These are phyloP conservation scores for Wickerhamiella musiphila DNA, from an alignment of 805 yeast species.

Conservation along the genomic window DNA sequence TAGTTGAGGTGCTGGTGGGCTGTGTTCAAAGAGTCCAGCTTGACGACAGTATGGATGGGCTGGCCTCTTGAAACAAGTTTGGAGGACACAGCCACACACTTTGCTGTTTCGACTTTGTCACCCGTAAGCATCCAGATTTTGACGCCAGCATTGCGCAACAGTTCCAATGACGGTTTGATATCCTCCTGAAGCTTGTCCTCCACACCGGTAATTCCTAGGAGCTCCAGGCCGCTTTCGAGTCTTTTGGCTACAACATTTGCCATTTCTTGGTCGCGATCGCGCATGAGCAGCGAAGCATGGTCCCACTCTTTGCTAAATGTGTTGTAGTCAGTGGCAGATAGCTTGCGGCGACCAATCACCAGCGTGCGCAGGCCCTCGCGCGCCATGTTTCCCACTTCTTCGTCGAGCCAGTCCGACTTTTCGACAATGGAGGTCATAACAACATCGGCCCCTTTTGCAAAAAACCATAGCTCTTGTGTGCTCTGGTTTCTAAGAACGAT, in stretches of 20 bases:
- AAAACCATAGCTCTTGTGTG: constrained; percentile 59
- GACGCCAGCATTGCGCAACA: constrained; percentile 87
- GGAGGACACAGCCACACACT: constrained; percentile 94
- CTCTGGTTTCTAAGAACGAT: constrained; percentile 47
- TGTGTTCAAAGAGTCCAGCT: constrained; percentile 36
- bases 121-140: constrained; percentile 99
- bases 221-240: constrained; percentile 68
- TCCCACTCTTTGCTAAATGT: constrained; percentile 48
- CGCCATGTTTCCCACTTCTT: constrained; percentile 95
- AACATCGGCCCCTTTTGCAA: constrained; percentile 91
- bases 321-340: constrained; percentile 36
- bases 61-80: constrained; percentile 87
- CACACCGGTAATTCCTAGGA: constrained; percentile 89
- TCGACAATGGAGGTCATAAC: constrained; percentile 77
- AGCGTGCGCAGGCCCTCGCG: constrained; percentile 93
- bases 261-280: constrained; percentile 60
- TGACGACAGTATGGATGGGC: constrained; percentile 72
- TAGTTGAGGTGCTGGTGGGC: constrained; percentile 68
- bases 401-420: constrained; percentile 89
- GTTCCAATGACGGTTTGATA: constrained; percentile 82
- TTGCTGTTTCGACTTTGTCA: constrained; percentile 95
- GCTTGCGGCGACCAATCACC: constrained; percentile 75
- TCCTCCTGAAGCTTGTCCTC: constrained; percentile 87
- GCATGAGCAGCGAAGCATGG: constrained; percentile 63
- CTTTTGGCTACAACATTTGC: constrained; percentile 46